A percentile compares a stretch with the other conserved stretches of the same genome.
Evolutionary conservation across 768 basidiomycete genomes (phyloP).

Genomic region (Termitomyces titanicus): DNA sequence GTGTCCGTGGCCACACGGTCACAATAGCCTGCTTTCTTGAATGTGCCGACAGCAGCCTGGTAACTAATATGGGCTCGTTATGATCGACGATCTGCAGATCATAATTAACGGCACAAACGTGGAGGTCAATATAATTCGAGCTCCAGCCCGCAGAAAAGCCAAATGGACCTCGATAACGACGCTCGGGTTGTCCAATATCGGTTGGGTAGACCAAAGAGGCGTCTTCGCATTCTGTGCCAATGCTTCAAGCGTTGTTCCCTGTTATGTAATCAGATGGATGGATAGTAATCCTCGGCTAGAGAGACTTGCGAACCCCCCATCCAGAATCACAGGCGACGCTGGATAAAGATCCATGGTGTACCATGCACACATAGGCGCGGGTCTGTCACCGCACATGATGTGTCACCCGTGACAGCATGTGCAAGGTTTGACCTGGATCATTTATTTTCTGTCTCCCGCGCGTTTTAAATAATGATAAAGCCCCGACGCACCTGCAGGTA

Average conservation of each 20-base stretch:
- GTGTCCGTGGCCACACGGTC: slow-evolving; percentile 36
- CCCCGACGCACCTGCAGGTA: too few species aligned
- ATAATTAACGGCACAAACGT: slow-evolving; percentile 40
- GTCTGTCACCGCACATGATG: too few species aligned
- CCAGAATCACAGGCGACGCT: slow-evolving; percentile 26
- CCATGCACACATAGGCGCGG: too few species aligned
- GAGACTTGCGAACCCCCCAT: slow-evolving; percentile 44
- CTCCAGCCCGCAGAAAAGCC: slow-evolving; percentile 62
- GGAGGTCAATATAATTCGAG: slow-evolving; percentile 61
- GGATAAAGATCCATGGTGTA: slow-evolving; percentile 8
- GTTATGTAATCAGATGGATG: slow-evolving; percentile 2
- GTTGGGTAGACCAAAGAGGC: slow-evolving; percentile 71
- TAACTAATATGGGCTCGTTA: slow-evolving; percentile 45
- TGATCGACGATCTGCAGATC: background rate
- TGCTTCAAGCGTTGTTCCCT: slow-evolving; percentile 66
- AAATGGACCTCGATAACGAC: slow-evolving; percentile 57
- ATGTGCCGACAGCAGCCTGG: slow-evolving; percentile 58
- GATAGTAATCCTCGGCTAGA: background rate
- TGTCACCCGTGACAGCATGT: too few species aligned
- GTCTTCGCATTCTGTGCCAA: slow-evolving; percentile 43
- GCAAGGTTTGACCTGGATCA: too few species aligned
- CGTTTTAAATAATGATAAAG: too few species aligned
- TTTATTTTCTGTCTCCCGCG: too few species aligned
- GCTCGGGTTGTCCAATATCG: slow-evolving; percentile 49
- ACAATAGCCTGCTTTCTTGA: slow-evolving; percentile 47